Evolutionary conservation across 1,284 basidiomycete genomes (phyloP), one percentile per base, ranked within the genome.

Genomic region (Wallemia ichthyophaga): DNA sequence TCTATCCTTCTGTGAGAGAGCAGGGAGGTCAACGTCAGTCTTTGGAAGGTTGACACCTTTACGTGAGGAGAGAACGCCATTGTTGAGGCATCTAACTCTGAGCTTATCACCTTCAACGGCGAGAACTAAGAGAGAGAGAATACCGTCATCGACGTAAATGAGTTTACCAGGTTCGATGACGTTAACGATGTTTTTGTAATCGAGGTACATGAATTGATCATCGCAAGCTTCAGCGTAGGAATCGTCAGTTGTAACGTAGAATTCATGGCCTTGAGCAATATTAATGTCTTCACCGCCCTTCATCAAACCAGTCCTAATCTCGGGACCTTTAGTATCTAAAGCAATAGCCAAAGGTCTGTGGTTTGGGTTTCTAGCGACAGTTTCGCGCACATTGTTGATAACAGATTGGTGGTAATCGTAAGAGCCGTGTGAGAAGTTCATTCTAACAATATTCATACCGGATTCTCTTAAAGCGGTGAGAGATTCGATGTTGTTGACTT

Each of bases 1-100:
- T 75, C 91, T 92, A 77, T 99, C 94, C 78, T 98, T 98, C 61
- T 89, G 86, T 61, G 91, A 96, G 59, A 98, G 81, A 59, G 94
- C 87, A 60, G 94, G 94, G 59, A 99, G 81, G 73, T 98, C 94
- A 67, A 99, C 94, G 26, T 83, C 79, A 64, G 94, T 96, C 73
- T 96, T 94, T 67, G 94, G 94, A 61, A 99, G 80, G 74, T 98
- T 98, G 73, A 98, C 94, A 71, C 94, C 94, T 77, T 99, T 99
- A 72, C 88, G 85, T 62, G 89, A 95, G 59, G 85, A 88, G 65
- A 99, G 81, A 37, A 76, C 81, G 61, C 92, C 94, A 67, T 83
- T 84, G 79, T 98, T 99, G 71, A 95, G 65, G 54, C 88, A 79
- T 66, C 86, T 85, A 66, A 99, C 94, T 61, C 75, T 79, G 64